A percentile compares a stretch with the other conserved stretches of the same genome.
These are phyloP conservation scores for Anethum foeniculum DNA, from an alignment of 140 eudicot species.

Conservation along the genomic window DNA sequence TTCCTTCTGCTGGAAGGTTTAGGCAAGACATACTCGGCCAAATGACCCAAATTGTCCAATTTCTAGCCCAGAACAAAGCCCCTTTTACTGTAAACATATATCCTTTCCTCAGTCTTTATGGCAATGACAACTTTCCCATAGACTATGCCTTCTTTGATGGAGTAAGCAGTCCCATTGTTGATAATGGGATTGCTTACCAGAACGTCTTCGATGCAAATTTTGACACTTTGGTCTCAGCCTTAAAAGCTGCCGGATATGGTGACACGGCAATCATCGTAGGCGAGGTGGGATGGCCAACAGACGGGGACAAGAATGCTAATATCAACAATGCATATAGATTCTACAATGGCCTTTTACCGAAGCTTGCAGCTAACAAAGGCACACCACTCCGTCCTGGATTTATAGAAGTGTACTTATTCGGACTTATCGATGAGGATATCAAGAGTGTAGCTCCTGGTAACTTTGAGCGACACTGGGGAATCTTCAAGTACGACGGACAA, in stretches of 20 bases:
- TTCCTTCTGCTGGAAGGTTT: slow-evolving; percentile 52
- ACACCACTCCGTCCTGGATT: slow-evolving; percentile 10
- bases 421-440: slow-evolving; percentile 4
- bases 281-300: slow-evolving; percentile 9
- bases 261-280: background rate
- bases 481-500: slow-evolving; percentile 9
- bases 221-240: slow-evolving; percentile 4
- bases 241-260: slow-evolving; percentile 1
- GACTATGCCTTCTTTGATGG: slow-evolving; percentile 15
- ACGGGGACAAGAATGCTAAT: slow-evolving; percentile 13
- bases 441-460: slow-evolving; percentile 9
- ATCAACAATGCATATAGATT: background rate
- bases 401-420: slow-evolving; percentile 4
- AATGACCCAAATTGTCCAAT: slow-evolving; percentile 41
- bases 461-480: slow-evolving; percentile 15
- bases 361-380: slow-evolving; percentile 15
- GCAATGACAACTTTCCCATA: slow-evolving; percentile 7
- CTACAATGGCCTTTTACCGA: slow-evolving; percentile 8
- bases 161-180: slow-evolving; percentile 7
- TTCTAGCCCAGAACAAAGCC: slow-evolving; percentile 41
- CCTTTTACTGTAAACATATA: slow-evolving; percentile 43
- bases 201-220: slow-evolving; percentile 7
- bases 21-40: slow-evolving; percentile 40
- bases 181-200: slow-evolving; percentile 7
- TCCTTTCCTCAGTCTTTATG: slow-evolving; percentile 12